Evolutionary conservation across 345 rosid genomes (phyloP), one percentile per base, ranked within the genome.

Genomic region (Syzygium oleosum): DNA sequence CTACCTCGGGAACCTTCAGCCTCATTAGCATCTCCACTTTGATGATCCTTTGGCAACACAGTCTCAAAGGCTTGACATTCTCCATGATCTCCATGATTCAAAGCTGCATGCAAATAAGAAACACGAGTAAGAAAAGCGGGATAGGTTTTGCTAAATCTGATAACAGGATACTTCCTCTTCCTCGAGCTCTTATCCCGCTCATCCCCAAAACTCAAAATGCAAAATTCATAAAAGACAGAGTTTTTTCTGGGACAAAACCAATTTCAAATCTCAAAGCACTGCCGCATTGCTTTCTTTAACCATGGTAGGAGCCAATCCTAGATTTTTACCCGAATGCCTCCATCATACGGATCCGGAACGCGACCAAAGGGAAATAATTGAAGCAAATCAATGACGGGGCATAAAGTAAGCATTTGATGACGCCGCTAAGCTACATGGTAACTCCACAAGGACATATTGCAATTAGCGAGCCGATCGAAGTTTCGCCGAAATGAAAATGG

Each of bases 41-140:
- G 88, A 55, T 88, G 88, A 51, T 84, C 84, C 84, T 87, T 88
- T 68, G 53, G 77, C 55, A 90, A 87, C 12, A n/a, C 79, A 52
- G 92, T 68, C 85, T 86, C 58, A 11, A 77, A 84, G 85, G 87
- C 85, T 87, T 86, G 88, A 56, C 87, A 88, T 58, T 83, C 91
- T 7, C 59, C 88, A 85, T 21, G 56, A 27, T 93, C 91, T 7
- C 55, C 88, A 85, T 21, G 56, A 27, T 93, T 34, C 86, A 88
- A 88, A 91, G 65, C 98, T 93, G 94, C 89, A 91, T 41, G 87
- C 58, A 79, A 89, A 34, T 54, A 29, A 51, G 46, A 65, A 7
- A 85, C 86, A 21, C 11, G 2, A 85, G 65, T 41, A 52, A 52
- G 63, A 29, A 54, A 85, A 0, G 43, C 27, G 31, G 17, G 65